A percentile compares a stretch with the other conserved stretches of the same genome.
Conservation (phyloP, 345 rosid genomes). For the Draba incana region DNA sequence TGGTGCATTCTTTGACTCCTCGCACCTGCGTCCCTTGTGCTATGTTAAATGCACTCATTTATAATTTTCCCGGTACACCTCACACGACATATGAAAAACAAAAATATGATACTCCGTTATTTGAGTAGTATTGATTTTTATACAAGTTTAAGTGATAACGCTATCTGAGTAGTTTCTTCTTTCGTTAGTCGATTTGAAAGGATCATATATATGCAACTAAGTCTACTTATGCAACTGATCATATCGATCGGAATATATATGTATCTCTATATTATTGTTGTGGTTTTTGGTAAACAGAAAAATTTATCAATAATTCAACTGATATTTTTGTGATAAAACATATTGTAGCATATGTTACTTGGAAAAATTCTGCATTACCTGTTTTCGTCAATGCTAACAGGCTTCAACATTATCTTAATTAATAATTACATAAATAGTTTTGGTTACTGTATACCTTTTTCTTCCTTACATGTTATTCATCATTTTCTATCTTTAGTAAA, state of each 20-base stretch:
- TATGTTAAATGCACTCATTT: slow-evolving; percentile 49
- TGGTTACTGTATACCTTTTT: neutral
- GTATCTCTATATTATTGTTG: neutral
- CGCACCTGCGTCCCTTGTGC: slow-evolving; percentile 43
- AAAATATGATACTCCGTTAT: too few relatives aligned
- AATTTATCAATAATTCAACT: slow-evolving; percentile 6
- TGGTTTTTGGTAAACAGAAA: neutral
- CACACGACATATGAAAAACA: slow-evolving; percentile 31
- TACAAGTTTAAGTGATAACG: too few relatives aligned
- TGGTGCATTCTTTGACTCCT: slow-evolving; percentile 34
- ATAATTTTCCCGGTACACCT: slow-evolving; percentile 9
- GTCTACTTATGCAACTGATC: neutral
- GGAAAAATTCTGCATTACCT: neutral
- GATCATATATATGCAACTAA: neutral
- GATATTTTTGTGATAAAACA: neutral
- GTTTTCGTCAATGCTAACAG: neutral
- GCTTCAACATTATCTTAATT: neutral
- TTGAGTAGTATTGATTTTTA: neutral
- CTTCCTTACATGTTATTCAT: too few relatives aligned
- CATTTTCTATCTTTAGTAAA: too few relatives aligned
- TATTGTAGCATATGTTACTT: neutral
- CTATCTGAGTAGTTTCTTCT: neutral
- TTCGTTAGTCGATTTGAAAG: slow-evolving; percentile 2
- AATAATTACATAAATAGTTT: neutral
- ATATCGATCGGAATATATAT: neutral